These are phyloP conservation scores for Meyerozyma sp. DNA, from an alignment of 1,139 yeast genomes.

Conservation along the genomic window DNA sequence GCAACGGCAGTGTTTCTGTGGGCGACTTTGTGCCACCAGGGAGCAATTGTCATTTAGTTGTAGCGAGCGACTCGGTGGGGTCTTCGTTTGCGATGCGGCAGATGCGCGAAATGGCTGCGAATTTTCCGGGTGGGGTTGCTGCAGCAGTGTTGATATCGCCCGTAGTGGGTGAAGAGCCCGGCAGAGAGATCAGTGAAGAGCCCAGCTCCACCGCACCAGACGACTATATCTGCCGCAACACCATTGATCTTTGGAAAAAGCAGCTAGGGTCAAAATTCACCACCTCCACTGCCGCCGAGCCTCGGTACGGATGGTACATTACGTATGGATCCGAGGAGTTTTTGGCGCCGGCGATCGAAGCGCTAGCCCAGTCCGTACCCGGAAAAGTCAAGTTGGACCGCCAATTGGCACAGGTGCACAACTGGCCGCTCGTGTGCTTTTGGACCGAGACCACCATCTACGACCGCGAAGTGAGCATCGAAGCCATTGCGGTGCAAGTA, in stretches of 20 bases:
- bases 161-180: background rate
- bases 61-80: background rate
- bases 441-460: background rate
- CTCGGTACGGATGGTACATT: background rate
- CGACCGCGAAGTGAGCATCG: slow-evolving; percentile 1
- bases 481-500: background rate
- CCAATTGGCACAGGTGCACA: slow-evolving; percentile 1
- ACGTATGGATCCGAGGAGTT: background rate
- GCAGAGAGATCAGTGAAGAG: background rate
- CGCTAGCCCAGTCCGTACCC: background rate
- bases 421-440: background rate
- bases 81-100: background rate
- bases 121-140: background rate
- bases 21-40: background rate
- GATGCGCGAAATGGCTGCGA: background rate
- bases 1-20: too few species aligned
- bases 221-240: background rate
- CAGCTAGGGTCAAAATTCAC: background rate
- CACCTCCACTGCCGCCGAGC: background rate
- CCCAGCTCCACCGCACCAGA: background rate
- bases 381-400: background rate
- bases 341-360: background rate
- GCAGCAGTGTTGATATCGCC: background rate
- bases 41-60: background rate
- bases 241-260: background rate